Evolutionary conservation across 179 eudicot species (phyloP).

Genomic region (Monotropa hypopitys): DNA sequence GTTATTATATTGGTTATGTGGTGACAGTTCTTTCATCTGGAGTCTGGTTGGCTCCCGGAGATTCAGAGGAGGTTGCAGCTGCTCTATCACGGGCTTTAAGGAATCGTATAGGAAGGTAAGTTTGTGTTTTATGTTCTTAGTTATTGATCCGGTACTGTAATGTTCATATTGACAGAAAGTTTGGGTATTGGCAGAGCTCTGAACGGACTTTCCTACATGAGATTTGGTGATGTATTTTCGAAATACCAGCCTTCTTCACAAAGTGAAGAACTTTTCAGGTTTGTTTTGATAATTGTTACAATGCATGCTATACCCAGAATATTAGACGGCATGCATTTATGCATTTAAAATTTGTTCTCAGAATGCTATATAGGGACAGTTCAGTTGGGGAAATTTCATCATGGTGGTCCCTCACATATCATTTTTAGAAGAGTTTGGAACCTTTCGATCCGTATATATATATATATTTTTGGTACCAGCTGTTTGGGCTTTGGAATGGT

Average conservation of each 20-base stretch:
- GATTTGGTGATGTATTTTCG: constrained; percentile 86
- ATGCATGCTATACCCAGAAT: not conserved
- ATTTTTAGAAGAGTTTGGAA: not conserved
- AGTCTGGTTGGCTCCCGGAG: constrained; percentile 91
- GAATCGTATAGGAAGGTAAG: constrained; percentile 76
- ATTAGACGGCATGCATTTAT: not conserved
- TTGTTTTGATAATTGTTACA: constrained; percentile 3
- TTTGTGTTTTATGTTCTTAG: constrained; percentile 7
- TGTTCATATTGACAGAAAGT: not conserved
- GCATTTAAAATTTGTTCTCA: not conserved
- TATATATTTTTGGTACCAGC: not conserved
- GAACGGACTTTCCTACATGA: constrained; percentile 58
- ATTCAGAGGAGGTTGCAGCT: constrained; percentile 80
- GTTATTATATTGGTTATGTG: not conserved
- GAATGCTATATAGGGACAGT: not conserved
- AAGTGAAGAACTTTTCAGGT: constrained; percentile 80
- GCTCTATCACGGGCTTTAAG: constrained; percentile 88
- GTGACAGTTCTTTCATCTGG: constrained; percentile 75
- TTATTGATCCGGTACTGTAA: not conserved
- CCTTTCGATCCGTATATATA: not conserved
- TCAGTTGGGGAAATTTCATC: not conserved
- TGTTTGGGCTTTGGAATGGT: not conserved
- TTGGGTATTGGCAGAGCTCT: constrained; percentile 50
- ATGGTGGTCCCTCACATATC: not conserved
- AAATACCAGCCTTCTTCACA: constrained; percentile 59